A percentile compares a stretch with the other conserved stretches of the same genome.
These are phyloP conservation scores for Rhizopus arrhizus DNA, from an alignment of 371 early-diverging fungal genomes.

Conservation along the genomic window DNA sequence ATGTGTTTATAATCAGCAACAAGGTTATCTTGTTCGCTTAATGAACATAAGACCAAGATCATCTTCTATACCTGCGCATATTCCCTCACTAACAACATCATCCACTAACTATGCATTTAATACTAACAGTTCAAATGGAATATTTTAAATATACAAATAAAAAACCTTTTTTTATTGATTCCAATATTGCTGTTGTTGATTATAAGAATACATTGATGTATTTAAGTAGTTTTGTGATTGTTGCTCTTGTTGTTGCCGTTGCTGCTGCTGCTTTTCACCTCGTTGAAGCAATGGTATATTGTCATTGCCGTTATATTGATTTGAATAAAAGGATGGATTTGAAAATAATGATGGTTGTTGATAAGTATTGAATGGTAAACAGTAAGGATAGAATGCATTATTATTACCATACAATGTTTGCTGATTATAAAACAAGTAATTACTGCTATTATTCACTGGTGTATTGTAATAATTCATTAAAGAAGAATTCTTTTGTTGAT, in stretches of 20 bases:
- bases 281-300: background rate
- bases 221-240: slow-evolving; percentile 26
- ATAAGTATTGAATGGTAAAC: too few species aligned
- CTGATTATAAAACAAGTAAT: too few species aligned
- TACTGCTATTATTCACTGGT: too few species aligned
- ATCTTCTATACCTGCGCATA: slow-evolving; percentile 7
- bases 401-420: too few species aligned
- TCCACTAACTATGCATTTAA: background rate
- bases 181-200: slow-evolving; percentile 21
- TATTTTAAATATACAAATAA: background rate
- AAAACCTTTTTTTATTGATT: slow-evolving; percentile 12
- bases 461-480: too few species aligned
- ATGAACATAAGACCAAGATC: background rate
- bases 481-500: background rate
- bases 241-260: slow-evolving; percentile 31
- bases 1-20: slow-evolving; percentile 36
- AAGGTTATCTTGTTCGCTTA: slow-evolving; percentile 34
- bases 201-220: slow-evolving; percentile 21
- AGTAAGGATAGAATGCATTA: too few species aligned
- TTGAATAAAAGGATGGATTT: background rate
- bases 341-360: too few species aligned
- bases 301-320: too few species aligned
- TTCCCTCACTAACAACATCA: background rate
- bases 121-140: background rate
- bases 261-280: slow-evolving; percentile 10